Base-by-base conservation (phyloP, 2,329 filamentous ascomycete species). In the Colletotrichum sp. region DNA sequence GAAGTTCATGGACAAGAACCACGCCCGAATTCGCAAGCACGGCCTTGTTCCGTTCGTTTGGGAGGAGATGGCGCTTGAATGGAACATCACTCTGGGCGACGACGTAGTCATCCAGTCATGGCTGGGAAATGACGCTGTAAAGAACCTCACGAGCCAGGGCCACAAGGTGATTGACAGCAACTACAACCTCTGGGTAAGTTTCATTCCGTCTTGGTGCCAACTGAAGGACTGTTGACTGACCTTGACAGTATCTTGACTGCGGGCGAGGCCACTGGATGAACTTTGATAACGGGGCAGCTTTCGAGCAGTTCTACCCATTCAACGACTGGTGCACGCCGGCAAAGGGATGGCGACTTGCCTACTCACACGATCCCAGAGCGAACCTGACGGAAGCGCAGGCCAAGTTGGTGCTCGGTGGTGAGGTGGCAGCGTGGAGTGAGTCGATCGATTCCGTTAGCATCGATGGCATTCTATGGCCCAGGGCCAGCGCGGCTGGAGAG, bases 21-120 rank as follows among this genome's bases (percentile, higher is more conserved):
- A 96, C 83, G 88, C 85, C 34, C 91, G 92, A 62, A 88, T 97
- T 55, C 87, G 91, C 62, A 85, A 89, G 59, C 88, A 90, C 8
- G 93, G 93, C 6, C 85, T 98, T 68, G 90, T 89, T 7, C 95
- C 95, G 0, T 87, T 98, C 26, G 94, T 96, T 1, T 98, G 96
- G 96, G 95, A 98, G 83, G 96, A 98, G 84, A 95, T 97, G 89
- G 87, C 95, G 2, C 87, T 94, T 12, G 88, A 92, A 28, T 98
- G 95, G 94, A 94, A 96, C 82, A 86, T 97, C 62, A 94, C 90
- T 0, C 86, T 98, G 8, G 92, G 92, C 4, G 84, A 89, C 16
- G 92, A 96, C 80, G 92, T 95, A 1, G 88, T 98, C 15, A 90
- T 98, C 7, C 96, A 98, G 85, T 91, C 93, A 5, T 98, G 95